Evolutionary conservation across 2,329 filamentous ascomycete genomes (phyloP).

Genomic region (Chrysosporium queenslandicum): DNA sequence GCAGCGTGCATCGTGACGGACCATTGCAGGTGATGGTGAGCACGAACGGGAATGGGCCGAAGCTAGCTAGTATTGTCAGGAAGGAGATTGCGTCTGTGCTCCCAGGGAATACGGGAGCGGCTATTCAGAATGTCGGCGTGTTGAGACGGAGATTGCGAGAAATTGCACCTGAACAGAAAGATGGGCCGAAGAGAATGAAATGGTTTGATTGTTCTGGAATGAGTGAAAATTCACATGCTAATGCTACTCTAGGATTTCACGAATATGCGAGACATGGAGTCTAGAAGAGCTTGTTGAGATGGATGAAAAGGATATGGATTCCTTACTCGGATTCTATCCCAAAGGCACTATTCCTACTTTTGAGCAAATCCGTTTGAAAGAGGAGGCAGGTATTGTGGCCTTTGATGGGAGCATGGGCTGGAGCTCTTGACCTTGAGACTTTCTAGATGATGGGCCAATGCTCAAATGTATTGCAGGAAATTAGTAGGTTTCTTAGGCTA

Average conservation of each 20-base stretch:
- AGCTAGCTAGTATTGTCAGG: slow-evolving; percentile 76
- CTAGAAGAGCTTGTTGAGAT: slow-evolving; percentile 70
- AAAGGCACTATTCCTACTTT: slow-evolving; percentile 19
- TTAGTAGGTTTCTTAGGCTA: neutral
- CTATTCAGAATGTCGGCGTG: slow-evolving; percentile 73
- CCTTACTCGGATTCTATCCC: slow-evolving; percentile 58
- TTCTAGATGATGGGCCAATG: neutral
- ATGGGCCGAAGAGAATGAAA: slow-evolving; percentile 79
- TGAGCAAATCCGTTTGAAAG: slow-evolving; percentile 17
- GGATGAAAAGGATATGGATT: slow-evolving; percentile 67
- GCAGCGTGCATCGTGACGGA: slow-evolving; percentile 86
- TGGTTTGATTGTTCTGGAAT: slow-evolving; percentile 48
- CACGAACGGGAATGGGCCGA: slow-evolving; percentile 92
- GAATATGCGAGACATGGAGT: slow-evolving; percentile 69
- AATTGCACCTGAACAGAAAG: slow-evolving; percentile 59
- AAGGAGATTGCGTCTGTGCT: slow-evolving; percentile 67
- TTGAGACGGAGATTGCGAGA: slow-evolving; percentile 69
- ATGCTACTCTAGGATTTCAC: slow-evolving; percentile 57
- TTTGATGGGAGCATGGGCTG: slow-evolving; percentile 26
- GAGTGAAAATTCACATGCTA: neutral
- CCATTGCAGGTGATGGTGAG: slow-evolving; percentile 97
- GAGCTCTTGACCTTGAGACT: slow-evolving; percentile 10
- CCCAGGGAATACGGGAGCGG: slow-evolving; percentile 69
- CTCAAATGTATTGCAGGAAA: no score
- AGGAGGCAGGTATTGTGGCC: slow-evolving; percentile 8